Conservation (phyloP, 441 rosid species). For the Lepidium campestre region DNA sequence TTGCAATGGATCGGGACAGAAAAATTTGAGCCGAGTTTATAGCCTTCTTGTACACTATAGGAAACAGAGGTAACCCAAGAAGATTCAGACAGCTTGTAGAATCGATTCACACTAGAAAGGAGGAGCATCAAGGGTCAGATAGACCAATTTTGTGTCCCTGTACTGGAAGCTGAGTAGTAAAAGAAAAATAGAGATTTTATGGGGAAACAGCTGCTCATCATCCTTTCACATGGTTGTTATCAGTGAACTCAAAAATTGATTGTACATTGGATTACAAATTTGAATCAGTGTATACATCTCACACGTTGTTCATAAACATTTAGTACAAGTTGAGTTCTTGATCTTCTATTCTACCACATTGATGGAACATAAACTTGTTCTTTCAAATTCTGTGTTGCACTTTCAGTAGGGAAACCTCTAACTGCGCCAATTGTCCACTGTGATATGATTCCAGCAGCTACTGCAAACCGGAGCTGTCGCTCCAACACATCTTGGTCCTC, state of each 20-base stretch:
- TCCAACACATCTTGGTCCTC: constrained; percentile 66
- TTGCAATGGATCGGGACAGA: neutral
- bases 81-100: constrained; percentile 15
- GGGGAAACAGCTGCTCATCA: neutral
- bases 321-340: neutral
- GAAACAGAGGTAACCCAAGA: neutral
- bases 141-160: neutral
- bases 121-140: neutral
- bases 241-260: constrained; percentile 17
- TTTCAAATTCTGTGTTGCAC: constrained; percentile 82
- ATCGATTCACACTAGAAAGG: neutral
- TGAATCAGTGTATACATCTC: constrained; percentile 13
- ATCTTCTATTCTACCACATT: constrained; percentile 50
- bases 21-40: neutral
- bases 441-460: constrained; percentile 87
- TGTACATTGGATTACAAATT: constrained; percentile 19
- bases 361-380: constrained; percentile 89
- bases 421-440: constrained; percentile 91
- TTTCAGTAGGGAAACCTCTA: constrained; percentile 92
- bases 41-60: constrained; percentile 17
- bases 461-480: constrained; percentile 79
- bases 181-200: neutral
- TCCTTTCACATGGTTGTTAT: constrained; percentile 14
- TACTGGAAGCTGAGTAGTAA: neutral
- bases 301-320: constrained; percentile 8